phyloP scores from a whole-genome alignment of 768 basidiomycete species.

The Rhodosporidiobolus odoratus region DNA sequence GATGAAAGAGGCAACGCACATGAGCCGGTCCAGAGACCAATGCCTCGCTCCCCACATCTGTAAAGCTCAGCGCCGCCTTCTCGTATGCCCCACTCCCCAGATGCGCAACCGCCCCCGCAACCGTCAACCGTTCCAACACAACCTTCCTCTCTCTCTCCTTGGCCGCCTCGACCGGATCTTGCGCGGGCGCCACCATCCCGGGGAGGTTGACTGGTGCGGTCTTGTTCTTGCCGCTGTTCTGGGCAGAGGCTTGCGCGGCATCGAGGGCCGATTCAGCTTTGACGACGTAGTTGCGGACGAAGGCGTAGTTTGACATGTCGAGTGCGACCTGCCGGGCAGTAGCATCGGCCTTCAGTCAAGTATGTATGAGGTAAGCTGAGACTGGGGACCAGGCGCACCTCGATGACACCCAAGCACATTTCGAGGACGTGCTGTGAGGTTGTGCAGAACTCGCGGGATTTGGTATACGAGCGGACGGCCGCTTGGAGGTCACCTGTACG shows the following conservation, averaged over 20 bases:
- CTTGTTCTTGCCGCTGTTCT: constrained; percentile 7
- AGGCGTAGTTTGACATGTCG: constrained; percentile 78
- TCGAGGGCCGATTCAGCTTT: constrained; percentile 92
- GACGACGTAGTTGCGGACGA: constrained; percentile 85
- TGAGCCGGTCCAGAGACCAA: constrained; percentile 8
- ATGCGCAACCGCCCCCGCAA: constrained; percentile 70
- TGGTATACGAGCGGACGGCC: constrained; percentile 77
- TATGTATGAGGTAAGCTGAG: not conserved
- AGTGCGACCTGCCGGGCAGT: constrained; percentile 61
- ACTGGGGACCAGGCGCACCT: constrained; percentile 42
- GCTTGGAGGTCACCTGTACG: constrained; percentile 64
- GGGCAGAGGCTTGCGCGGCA: constrained; percentile 44
- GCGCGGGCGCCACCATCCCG: constrained; percentile 41
- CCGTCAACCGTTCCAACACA: constrained; percentile 70
- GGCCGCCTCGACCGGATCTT: constrained; percentile 48
- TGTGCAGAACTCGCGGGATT: constrained; percentile 85
- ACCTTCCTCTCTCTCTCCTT: constrained; percentile 59
- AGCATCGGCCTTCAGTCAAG: constrained; percentile 24
- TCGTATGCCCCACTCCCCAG: constrained; percentile 69
- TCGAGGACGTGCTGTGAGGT: constrained; percentile 88
- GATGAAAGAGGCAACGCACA: not conserved
- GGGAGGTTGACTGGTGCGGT: constrained; percentile 38
- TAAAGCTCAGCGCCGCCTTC: constrained; percentile 68
- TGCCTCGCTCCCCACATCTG: constrained; percentile 36
- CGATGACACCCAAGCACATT: constrained; percentile 58